phyloP scores from a whole-genome alignment of 225 moss, liverwort and hornwort genomes.

The Rhytidiadelphus loreus region DNA sequence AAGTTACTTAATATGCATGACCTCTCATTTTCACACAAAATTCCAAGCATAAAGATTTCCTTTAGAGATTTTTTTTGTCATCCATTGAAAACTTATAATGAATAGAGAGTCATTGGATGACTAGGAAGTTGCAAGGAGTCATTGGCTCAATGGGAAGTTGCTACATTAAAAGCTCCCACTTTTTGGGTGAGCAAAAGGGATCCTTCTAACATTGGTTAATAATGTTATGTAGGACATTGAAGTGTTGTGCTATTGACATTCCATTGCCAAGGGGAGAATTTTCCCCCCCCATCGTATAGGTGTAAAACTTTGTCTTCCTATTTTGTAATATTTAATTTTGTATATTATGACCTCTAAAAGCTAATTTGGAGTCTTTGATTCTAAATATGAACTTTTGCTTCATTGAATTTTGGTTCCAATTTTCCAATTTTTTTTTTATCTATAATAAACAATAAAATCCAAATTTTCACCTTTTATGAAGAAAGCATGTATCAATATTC shows the following conservation, averaged over 20 bases:
- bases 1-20: too few relatives aligned
- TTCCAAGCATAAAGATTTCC: background rate
- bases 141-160: background rate
- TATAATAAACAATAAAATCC: background rate
- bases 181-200: background rate
- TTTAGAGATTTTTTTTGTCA: too few relatives aligned
- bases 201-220: accelerated
- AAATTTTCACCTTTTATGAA: background rate
- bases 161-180: accelerated
- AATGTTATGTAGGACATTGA: background rate
- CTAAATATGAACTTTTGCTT: background rate
- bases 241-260: background rate
- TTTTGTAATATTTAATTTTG: background rate
- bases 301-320: background rate
- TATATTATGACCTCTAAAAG: too few relatives aligned
- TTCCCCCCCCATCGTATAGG: background rate
- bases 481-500: background rate
- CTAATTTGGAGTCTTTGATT: background rate
- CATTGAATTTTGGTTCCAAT: background rate
- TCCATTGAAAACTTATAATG: background rate
- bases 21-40: background rate
- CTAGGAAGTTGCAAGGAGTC: accelerated
- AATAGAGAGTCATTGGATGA: accelerated
- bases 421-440: too few relatives aligned
- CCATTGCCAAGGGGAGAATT: accelerated